Evolutionary conservation across 169 alveolate genomes (phyloP), one percentile per base, ranked within the genome.

Genomic region (Plasmodium vinckei): DNA sequence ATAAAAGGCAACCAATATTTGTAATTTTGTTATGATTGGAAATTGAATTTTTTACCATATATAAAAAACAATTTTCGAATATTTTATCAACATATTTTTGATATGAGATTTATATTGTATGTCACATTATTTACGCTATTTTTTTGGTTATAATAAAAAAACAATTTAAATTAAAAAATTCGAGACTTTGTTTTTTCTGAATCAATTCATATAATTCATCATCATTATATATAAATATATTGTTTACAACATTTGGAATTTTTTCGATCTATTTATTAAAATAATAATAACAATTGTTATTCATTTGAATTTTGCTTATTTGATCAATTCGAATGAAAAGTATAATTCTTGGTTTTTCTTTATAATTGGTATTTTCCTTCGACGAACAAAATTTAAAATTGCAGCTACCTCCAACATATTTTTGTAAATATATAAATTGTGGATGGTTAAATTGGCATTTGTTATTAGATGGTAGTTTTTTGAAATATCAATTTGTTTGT

Each of bases 191-290:
- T 13, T 67, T 10, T 53, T 82, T 82, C 33, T 47, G 42, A 57
- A 82, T 67, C 13, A 67, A 47, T 44, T 53, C 25, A 51, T 21
- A 44, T 15, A 82, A 23, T 54, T 82, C 64, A 27, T 46, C 90
- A 10, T 71, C 90, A 53, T 53, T 82, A 82, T 49, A 61, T 25
- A 82, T 82, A 70, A 82, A 82, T 49, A 67, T 59, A 44, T 59
- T 60, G 49, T 67, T 33, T 57, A 17, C 9, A 2, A 82, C 65
- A 2, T 82, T 67, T 67, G 67, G 59, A 17, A 39, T 67, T 82
- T 72, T 21, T 9, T 59, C 44, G 33, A 75, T 49, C 65, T 65
- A 75, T 15, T 75, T 61, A 27, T 4, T 42, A 21, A 72, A 47
- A 39, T 25, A n/a, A 21, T 63, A 13, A n/a, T n/a, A n/a, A 53